A percentile compares a stretch with the other conserved stretches of the same genome.
Evolutionary conservation across 352 stramenopile genomes (phyloP).

Genomic region (Pythium monospermum): DNA sequence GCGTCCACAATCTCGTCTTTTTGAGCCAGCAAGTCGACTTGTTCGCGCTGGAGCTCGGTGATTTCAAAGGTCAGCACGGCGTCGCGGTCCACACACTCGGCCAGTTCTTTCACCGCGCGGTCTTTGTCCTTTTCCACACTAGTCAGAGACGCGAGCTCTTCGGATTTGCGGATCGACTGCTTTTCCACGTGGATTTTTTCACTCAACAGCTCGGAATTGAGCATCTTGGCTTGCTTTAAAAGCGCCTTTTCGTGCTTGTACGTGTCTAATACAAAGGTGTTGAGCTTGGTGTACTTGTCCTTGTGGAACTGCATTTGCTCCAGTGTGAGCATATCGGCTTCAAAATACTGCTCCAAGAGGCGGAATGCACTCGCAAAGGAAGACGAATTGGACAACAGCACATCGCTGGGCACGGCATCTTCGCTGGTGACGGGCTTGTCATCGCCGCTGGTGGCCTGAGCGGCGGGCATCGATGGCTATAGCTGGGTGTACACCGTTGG

Average conservation of each 20-base stretch:
- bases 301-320: constrained; percentile 80
- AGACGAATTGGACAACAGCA: constrained; percentile 41
- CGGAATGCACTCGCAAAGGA: constrained; percentile 65
- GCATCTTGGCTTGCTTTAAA: constrained; percentile 73
- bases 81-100: constrained; percentile 73
- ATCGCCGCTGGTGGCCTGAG: no score
- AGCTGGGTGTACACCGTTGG: no score
- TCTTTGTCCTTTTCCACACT: constrained; percentile 81
- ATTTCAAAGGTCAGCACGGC: constrained; percentile 85
- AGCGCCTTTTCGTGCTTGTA: constrained; percentile 82
- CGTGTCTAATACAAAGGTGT: constrained; percentile 63
- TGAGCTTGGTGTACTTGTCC: constrained; percentile 68
- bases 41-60: constrained; percentile 79
- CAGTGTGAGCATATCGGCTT: constrained; percentile 78
- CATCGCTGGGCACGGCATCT: constrained; percentile 17
- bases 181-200: constrained; percentile 88
- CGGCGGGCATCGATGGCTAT: neutral
- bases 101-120: constrained; percentile 66
- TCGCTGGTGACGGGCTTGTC: constrained; percentile 12
- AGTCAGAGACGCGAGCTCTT: constrained; percentile 68
- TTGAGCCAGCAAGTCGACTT: constrained; percentile 59
- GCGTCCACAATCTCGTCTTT: constrained; percentile 74
- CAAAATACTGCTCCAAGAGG: constrained; percentile 79
- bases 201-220: constrained; percentile 78
- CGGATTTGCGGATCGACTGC: constrained; percentile 77